Conservation (phyloP, 2,329 filamentous ascomycete genomes). For the Magnaporthiopsis poae region DNA sequence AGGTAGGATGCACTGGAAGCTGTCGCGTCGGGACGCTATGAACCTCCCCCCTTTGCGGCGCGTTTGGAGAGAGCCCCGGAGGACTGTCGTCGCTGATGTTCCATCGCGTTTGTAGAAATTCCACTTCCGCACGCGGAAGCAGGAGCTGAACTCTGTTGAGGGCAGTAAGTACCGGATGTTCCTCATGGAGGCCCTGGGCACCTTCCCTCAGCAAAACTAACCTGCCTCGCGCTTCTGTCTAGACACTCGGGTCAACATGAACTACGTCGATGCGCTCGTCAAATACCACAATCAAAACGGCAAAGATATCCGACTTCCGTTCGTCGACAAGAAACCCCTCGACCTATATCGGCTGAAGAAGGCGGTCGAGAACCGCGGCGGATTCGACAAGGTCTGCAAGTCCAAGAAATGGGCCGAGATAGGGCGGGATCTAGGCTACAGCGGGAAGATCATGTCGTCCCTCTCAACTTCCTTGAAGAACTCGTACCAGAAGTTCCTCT, state of each 20-base stretch:
- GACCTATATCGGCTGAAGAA: slow-evolving; percentile 95
- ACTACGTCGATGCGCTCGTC: slow-evolving; percentile 85
- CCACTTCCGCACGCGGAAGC: slow-evolving; percentile 89
- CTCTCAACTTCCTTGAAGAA: slow-evolving; percentile 96
- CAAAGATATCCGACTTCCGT: slow-evolving; percentile 83
- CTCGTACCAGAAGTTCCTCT: slow-evolving; percentile 92
- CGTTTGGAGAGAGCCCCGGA: neutral
- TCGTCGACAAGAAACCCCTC: slow-evolving; percentile 92
- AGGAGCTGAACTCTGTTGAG: slow-evolving; percentile 96
- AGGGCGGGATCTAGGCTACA: slow-evolving; percentile 89
- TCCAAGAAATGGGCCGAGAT: slow-evolving; percentile 99
- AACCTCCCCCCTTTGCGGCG: neutral
- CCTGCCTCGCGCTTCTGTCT: neutral
- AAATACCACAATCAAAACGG: slow-evolving; percentile 98
- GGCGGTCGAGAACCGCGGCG: slow-evolving; percentile 85
- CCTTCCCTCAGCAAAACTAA: neutral
- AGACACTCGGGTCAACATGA: slow-evolving; percentile 91
- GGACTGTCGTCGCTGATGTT: slow-evolving; percentile 7
- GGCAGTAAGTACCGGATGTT: slow-evolving; percentile 57
- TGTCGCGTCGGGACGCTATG: neutral
- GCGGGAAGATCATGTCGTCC: slow-evolving; percentile 98
- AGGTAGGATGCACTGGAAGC: slow-evolving; percentile 48
- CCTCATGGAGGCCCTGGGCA: neutral
- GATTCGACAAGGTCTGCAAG: slow-evolving; percentile 94
- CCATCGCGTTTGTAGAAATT: slow-evolving; percentile 56